These are phyloP conservation scores for Dacryopinax spathularia DNA, from an alignment of 768 basidiomycete genomes.

Conservation along the genomic window DNA sequence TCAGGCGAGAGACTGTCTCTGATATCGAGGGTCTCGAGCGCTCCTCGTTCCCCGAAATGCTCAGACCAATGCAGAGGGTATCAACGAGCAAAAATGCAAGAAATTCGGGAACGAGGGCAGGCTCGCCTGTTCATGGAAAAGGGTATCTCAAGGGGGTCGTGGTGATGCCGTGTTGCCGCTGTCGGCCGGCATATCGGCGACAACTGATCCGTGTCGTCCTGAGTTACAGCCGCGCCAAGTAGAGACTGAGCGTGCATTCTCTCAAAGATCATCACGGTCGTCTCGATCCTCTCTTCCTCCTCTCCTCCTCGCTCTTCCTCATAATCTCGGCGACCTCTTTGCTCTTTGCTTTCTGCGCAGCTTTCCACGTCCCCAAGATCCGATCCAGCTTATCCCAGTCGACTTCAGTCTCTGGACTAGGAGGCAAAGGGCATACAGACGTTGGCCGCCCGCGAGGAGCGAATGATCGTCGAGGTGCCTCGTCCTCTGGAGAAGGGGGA, in stretches of 20 bases:
- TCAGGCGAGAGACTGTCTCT: neutral
- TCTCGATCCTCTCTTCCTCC: neutral
- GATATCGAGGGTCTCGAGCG: neutral
- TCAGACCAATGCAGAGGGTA: neutral
- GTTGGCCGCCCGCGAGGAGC: too few species aligned
- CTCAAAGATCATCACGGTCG: neutral
- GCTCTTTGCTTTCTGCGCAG: neutral
- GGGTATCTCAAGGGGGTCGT: neutral
- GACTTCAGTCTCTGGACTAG: neutral
- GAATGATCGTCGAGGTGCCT: neutral
- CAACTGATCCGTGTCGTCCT: neutral
- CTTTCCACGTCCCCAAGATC: neutral
- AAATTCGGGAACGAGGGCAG: neutral
- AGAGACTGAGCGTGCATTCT: neutral
- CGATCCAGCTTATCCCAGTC: neutral
- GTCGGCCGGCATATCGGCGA: neutral
- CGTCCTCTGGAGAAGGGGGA: neutral
- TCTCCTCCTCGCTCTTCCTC: neutral
- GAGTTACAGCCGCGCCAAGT: neutral
- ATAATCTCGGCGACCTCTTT: neutral
- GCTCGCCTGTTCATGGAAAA: neutral
- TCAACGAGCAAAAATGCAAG: neutral
- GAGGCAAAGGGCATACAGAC: neutral
- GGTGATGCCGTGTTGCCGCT: neutral
- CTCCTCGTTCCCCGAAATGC: neutral